Evolutionary conservation across 1,284 basidiomycete species (phyloP).

Genomic region (Neolentinus lepideus): DNA sequence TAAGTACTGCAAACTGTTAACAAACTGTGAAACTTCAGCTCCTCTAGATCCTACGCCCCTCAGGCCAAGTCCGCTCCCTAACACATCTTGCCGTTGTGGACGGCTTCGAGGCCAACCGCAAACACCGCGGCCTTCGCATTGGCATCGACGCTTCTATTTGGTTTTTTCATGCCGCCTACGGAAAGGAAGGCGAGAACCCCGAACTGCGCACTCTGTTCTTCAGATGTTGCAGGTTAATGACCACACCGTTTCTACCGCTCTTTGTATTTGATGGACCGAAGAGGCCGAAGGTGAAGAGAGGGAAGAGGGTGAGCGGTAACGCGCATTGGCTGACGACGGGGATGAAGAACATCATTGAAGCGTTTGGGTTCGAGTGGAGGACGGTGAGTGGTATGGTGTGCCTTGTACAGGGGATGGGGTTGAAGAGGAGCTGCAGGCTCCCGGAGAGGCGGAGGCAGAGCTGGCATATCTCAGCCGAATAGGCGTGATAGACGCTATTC

Average conservation of each 20-base stretch:
- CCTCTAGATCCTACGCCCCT: slow-evolving; percentile 54
- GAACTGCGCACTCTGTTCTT: slow-evolving; percentile 73
- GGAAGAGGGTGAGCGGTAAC: slow-evolving; percentile 59
- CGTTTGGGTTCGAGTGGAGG: slow-evolving; percentile 86
- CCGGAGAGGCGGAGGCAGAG: slow-evolving; percentile 96
- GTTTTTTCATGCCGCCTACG: slow-evolving; percentile 74
- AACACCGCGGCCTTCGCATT: slow-evolving; percentile 58
- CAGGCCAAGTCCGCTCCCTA: slow-evolving; percentile 53
- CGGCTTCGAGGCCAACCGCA: slow-evolving; percentile 58
- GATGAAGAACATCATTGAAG: slow-evolving; percentile 79
- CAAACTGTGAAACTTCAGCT: background rate
- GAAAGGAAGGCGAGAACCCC: slow-evolving; percentile 72
- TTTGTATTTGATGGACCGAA: slow-evolving; percentile 94
- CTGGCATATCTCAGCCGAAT: slow-evolving; percentile 80
- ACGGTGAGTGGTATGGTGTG: slow-evolving; percentile 39
- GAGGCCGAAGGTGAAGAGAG: slow-evolving; percentile 79
- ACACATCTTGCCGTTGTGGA: slow-evolving; percentile 63
- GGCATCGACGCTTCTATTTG: slow-evolving; percentile 80
- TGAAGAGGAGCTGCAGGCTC: slow-evolving; percentile 45
- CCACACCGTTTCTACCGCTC: slow-evolving; percentile 76
- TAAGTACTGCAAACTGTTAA: slow-evolving; percentile 15
- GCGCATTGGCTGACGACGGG: slow-evolving; percentile 56
- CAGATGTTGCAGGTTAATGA: slow-evolving; percentile 66
- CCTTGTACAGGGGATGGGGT: background rate
- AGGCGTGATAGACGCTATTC: slow-evolving; percentile 82